These are phyloP conservation scores for Solanum dulcamara DNA, from an alignment of 257 asterid genomes.

Conservation along the genomic window DNA sequence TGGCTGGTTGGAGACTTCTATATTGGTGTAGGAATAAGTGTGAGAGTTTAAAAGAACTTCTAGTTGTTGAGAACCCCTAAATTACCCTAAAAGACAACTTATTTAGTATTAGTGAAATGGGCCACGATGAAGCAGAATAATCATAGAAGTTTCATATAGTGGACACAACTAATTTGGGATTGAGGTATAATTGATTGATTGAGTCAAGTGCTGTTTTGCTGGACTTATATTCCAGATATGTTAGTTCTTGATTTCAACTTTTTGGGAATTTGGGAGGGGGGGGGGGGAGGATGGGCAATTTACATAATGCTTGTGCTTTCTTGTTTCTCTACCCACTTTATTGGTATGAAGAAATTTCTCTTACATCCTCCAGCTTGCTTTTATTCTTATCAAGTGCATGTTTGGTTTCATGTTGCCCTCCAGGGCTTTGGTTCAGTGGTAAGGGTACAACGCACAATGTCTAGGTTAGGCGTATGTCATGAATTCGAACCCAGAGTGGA, in stretches of 20 bases:
- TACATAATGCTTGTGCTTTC: not conserved
- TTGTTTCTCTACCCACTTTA: not conserved
- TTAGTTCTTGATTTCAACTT: not conserved
- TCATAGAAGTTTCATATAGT: not conserved
- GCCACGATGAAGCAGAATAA: not conserved
- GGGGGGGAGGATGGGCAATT: not conserved
- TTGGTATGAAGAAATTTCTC: not conserved
- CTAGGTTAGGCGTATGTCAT: not conserved
- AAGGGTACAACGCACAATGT: not conserved
- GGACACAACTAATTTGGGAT: not conserved
- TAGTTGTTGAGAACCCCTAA: not conserved
- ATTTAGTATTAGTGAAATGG: not conserved
- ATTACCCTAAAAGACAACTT: not conserved
- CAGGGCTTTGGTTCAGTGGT: not conserved
- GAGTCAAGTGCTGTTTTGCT: not conserved
- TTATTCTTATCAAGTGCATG: not conserved
- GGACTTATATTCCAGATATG: not conserved
- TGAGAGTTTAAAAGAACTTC: not conserved
- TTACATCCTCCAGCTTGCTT: not conserved
- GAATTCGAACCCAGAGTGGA: not conserved
- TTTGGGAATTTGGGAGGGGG: not conserved
- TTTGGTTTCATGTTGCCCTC: not conserved
- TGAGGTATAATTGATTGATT: not conserved
- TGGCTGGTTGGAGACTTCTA: not conserved
- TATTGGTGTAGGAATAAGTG: not conserved